These are phyloP conservation scores for Solanum piurae DNA, from an alignment of 257 asterid species.

Conservation along the genomic window DNA sequence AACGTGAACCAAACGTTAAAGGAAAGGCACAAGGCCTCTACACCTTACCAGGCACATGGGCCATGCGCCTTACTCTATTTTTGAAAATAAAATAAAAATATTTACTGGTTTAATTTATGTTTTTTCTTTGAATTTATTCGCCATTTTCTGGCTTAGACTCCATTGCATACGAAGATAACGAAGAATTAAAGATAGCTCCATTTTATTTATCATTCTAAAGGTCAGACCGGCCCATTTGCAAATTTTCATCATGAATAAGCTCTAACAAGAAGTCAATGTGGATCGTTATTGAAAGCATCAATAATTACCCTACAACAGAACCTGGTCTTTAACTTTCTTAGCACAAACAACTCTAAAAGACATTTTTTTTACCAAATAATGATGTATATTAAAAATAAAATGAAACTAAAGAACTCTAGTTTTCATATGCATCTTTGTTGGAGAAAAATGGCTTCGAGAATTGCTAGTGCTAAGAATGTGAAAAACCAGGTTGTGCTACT, in stretches of 20 bases:
- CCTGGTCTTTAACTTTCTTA: neutral
- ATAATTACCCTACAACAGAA: neutral
- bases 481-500: neutral
- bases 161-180: neutral
- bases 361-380: neutral
- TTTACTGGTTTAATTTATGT: no score
- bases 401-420: neutral
- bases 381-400: neutral
- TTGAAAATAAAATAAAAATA: no score
- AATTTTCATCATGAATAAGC: constrained; percentile 7
- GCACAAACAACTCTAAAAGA: no score
- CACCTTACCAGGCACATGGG: no score
- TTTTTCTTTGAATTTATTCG: no score
- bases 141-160: neutral
- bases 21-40: no score
- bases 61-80: no score
- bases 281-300: constrained; percentile 11
- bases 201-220: no score
- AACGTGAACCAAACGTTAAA: no score
- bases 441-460: neutral
- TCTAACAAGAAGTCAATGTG: constrained; percentile 13
- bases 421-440: neutral
- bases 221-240: neutral
- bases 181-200: neutral
- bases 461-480: neutral